phyloP scores from a whole-genome alignment of 1,139 yeast genomes.

The Geotrichum aggregatum region DNA sequence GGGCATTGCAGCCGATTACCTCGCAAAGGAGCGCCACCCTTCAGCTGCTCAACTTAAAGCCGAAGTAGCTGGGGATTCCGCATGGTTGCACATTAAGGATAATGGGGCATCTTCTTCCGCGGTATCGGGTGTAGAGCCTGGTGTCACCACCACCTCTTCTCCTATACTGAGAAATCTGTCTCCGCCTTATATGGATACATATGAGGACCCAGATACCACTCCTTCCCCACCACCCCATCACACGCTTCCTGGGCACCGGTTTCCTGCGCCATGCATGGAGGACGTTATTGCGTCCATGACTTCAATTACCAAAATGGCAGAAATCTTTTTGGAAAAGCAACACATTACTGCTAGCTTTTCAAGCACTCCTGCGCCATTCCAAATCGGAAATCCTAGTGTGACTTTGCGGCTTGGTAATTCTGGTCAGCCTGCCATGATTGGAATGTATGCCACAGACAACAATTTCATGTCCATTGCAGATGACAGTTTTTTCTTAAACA shows the following conservation, averaged over 20 bases:
- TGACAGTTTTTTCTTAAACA: slow-evolving; percentile 14
- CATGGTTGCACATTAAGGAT: no score
- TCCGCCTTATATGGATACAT: not conserved
- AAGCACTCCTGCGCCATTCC: slow-evolving; percentile 16
- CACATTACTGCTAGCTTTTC: slow-evolving; percentile 21
- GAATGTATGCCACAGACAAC: slow-evolving; percentile 19
- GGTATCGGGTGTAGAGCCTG: no score
- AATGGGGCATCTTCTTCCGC: no score
- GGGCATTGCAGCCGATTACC: slow-evolving; percentile 1
- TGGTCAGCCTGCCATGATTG: slow-evolving; percentile 22
- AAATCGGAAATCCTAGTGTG: slow-evolving; percentile 21
- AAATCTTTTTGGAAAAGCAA: slow-evolving; percentile 21
- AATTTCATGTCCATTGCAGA: slow-evolving; percentile 21
- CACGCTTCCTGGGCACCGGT: slow-evolving; percentile 2
- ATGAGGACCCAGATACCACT: not conserved
- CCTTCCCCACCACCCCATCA: not conserved
- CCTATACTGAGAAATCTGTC: no score
- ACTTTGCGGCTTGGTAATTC: slow-evolving; percentile 19
- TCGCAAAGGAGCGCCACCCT: not conserved
- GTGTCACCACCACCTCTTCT: no score
- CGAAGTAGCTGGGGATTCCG: not conserved
- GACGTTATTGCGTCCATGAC: slow-evolving; percentile 21
- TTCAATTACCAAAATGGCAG: slow-evolving; percentile 19
- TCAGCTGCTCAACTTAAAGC: not conserved
- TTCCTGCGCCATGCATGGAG: slow-evolving; percentile 11